Percentiles rank a stretch among this genome's conserved stretches.
Evolutionary conservation across 1,284 basidiomycete genomes (phyloP).

Genomic region (Boletus smithii): DNA sequence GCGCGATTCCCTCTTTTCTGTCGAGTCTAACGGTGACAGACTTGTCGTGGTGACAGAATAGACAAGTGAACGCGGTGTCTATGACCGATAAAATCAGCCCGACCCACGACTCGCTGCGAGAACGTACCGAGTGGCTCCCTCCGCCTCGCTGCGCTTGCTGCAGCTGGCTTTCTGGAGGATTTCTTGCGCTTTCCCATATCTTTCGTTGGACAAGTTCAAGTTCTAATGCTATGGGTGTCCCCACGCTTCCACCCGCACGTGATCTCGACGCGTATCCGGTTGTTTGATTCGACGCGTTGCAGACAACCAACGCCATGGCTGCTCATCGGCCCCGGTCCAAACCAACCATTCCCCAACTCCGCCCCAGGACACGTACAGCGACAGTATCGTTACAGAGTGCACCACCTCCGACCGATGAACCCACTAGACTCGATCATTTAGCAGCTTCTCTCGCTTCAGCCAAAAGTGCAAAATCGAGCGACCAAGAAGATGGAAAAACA

Average conservation of each 20-base stretch:
- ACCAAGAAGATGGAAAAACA: conserved; percentile 50
- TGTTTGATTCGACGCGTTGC: conserved; percentile 28
- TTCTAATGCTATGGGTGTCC: too few relatives aligned
- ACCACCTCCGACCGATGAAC: conserved; percentile 19
- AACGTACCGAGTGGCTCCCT: conserved; percentile 70
- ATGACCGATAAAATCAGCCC: conserved; percentile 12
- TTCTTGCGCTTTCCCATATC: conserved; percentile 84
- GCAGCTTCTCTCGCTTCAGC: conserved; percentile 23
- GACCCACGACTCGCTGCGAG: conserved; percentile 3
- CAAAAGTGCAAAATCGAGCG: conserved; percentile 14
- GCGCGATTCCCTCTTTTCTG: conserved; percentile 76
- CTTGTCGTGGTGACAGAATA: conserved; percentile 91
- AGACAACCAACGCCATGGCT: conserved; percentile 24
- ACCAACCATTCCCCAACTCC: conserved; percentile 2
- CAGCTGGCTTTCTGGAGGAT: conserved; percentile 66
- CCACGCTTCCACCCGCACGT: conserved; percentile 28
- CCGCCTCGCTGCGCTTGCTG: conserved; percentile 51
- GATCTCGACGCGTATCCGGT: conserved; percentile 31
- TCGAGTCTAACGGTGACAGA: conserved; percentile 85
- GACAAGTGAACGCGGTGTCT: conserved; percentile 78
- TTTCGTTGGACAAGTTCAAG: background rate
- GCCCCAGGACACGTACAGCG: conserved; percentile 20
- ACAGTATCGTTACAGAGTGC: conserved; percentile 16
- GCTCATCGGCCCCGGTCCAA: conserved; percentile 30
- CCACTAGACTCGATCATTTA: conserved; percentile 18